These are phyloP conservation scores for Fraxinus sp. DNA, from an alignment of 305 asterid genomes.

Conservation along the genomic window DNA sequence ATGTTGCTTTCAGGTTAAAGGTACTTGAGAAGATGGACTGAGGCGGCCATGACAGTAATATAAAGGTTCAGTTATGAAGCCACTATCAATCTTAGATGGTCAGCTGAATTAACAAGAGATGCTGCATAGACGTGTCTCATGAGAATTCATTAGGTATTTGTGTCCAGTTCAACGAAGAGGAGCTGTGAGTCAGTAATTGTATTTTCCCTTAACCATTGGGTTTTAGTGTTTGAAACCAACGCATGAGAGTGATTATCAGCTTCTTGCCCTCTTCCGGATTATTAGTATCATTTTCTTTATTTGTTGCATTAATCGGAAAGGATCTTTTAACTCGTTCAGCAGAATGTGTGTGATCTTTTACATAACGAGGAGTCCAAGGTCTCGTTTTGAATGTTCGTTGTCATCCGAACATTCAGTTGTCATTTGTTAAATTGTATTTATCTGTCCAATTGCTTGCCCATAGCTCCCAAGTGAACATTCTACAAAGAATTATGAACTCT, in stretches of 20 bases:
- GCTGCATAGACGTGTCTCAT: constrained; percentile 16
- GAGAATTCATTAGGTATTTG: background rate
- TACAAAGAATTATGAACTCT: background rate
- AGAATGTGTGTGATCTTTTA: constrained; percentile 48
- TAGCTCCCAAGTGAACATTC: background rate
- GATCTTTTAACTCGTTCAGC: background rate
- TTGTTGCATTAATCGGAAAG: background rate
- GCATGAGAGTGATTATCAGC: background rate
- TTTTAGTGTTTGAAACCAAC: background rate
- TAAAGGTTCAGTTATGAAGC: background rate
- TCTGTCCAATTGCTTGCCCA: background rate
- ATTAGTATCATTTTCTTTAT: background rate
- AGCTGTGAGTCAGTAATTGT: constrained; percentile 14
- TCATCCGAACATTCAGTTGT: constrained; percentile 13
- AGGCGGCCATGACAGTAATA: background rate
- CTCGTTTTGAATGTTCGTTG: constrained; percentile 7
- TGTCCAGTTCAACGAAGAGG: background rate
- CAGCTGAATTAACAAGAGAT: constrained; percentile 3
- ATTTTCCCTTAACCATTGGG: background rate
- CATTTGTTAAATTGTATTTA: background rate
- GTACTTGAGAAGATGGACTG: constrained; percentile 15
- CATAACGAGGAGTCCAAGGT: constrained; percentile 13
- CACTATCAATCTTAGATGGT: constrained; percentile 20
- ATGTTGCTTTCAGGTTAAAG: constrained; percentile 35
- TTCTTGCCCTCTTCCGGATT: background rate